Percentiles rank a stretch among this genome's conserved stretches.
phyloP scores from a whole-genome alignment of 129 eudicot genomes.

The Escallonia rubra region DNA sequence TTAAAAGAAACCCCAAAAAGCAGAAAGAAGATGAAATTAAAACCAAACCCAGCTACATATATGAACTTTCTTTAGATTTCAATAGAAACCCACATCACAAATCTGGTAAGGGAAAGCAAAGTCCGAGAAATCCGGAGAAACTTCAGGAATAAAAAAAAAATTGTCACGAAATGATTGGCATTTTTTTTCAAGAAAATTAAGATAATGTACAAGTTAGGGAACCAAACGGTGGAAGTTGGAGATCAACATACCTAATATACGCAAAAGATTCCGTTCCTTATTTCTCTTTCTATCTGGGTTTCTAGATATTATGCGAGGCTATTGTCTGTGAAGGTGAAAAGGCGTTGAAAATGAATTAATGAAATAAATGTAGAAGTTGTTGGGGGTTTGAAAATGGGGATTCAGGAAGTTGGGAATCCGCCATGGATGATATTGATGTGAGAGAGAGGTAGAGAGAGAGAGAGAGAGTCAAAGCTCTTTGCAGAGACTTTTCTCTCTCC shows the following conservation, averaged over 20 bases:
- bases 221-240: too few relatives aligned
- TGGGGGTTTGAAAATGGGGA: slow-evolving; percentile 17
- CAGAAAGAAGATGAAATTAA: background rate
- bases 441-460: slow-evolving; percentile 14
- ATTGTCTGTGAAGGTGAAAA: slow-evolving; percentile 1
- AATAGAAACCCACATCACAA: too few relatives aligned
- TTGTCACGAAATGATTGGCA: too few relatives aligned
- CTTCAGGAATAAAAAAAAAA: too few relatives aligned
- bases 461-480: slow-evolving; percentile 34
- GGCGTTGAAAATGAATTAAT: background rate
- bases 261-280: too few relatives aligned
- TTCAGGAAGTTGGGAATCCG: slow-evolving; percentile 23
- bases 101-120: too few relatives aligned
- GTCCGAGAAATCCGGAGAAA: too few relatives aligned
- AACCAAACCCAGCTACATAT: slow-evolving; percentile 4
- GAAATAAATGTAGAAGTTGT: slow-evolving; percentile 1
- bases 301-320: too few relatives aligned
- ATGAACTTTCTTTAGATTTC: background rate
- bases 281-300: too few relatives aligned
- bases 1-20: slow-evolving; percentile 1
- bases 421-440: slow-evolving; percentile 25
- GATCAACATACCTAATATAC: too few relatives aligned
- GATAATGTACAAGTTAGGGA: too few relatives aligned
- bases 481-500: slow-evolving; percentile 43
- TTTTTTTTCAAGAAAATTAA: too few relatives aligned